A percentile compares a stretch with the other conserved stretches of the same genome.
Evolutionary conservation across 371 early-diverging fungal genomes (phyloP).

Genomic region (Lichtheimia ramosa): DNA sequence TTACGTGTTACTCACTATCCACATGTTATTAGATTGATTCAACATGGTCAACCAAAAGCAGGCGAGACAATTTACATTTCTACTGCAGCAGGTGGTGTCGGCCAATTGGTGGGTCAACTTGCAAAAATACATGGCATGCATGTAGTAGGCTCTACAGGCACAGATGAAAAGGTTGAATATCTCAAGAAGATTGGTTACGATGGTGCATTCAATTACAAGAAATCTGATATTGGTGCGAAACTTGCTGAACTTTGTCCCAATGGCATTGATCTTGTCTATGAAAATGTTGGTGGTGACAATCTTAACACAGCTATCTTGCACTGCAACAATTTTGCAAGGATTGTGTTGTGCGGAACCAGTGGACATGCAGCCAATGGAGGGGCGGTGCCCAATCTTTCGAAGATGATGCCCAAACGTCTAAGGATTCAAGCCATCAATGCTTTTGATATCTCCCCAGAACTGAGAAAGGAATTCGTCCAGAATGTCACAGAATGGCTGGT

Average conservation of each 20-base stretch:
- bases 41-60: slow-evolving; percentile 28
- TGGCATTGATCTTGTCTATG: slow-evolving; percentile 76
- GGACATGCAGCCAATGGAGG: no score
- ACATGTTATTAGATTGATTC: slow-evolving; percentile 15
- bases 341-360: slow-evolving; percentile 38
- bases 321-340: slow-evolving; percentile 54
- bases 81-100: slow-evolving; percentile 58
- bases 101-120: slow-evolving; percentile 63
- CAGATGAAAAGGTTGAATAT: slow-evolving; percentile 73
- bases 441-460: no score
- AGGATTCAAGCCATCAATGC: no score
- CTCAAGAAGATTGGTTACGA: slow-evolving; percentile 65
- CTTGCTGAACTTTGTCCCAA: slow-evolving; percentile 54
- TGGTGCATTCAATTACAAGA: slow-evolving; percentile 85
- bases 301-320: slow-evolving; percentile 61
- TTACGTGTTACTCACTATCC: no score
- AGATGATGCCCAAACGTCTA: no score
- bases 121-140: slow-evolving; percentile 65
- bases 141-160: slow-evolving; percentile 77
- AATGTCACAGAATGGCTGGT: no score
- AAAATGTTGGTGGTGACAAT: slow-evolving; percentile 71
- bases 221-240: slow-evolving; percentile 37
- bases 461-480: no score
- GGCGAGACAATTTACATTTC: slow-evolving; percentile 56
- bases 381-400: no score